Percentiles rank a stretch among this genome's conserved stretches.
Conservation (phyloP, 83 land plant species). For the Thuja plicata region DNA sequence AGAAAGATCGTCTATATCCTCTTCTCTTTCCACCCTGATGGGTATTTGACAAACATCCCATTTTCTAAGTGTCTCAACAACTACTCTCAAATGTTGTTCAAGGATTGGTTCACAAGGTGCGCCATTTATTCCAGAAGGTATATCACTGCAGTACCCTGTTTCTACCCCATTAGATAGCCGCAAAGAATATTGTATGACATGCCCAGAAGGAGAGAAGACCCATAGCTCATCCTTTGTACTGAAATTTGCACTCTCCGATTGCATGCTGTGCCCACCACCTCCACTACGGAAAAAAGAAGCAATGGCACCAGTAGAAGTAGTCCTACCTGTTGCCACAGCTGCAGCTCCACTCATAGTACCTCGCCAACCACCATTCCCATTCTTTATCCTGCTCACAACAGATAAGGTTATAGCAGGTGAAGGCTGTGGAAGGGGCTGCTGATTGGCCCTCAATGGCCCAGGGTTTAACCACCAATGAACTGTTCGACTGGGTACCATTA, state of each 20-base stretch:
- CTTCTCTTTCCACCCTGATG: conserved; percentile 69
- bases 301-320: conserved; percentile 62
- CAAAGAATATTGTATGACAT: conserved; percentile 69
- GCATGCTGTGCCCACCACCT: conserved; percentile 36
- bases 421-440: conserved; percentile 47
- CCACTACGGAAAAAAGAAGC: conserved; percentile 82
- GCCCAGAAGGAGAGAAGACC: conserved; percentile 84
- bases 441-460: conserved; percentile 41
- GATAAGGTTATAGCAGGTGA: conserved; percentile 71
- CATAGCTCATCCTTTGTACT: conserved; percentile 65
- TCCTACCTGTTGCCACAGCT: conserved; percentile 69
- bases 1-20: conserved; percentile 56
- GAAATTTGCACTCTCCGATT: conserved; percentile 24
- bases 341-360: conserved; percentile 74
- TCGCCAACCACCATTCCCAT: conserved; percentile 79
- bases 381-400: conserved; percentile 80
- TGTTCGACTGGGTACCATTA: conserved; percentile 21
- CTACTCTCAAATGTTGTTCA: conserved; percentile 51
- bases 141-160: conserved; percentile 5
- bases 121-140: conserved; percentile 22
- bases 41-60: conserved; percentile 86
- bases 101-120: conserved; percentile 24
- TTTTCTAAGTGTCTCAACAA: conserved; percentile 77
- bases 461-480: conserved; percentile 53
- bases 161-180: conserved; percentile 39